These are phyloP conservation scores for Drechslerella dactyloides DNA, from an alignment of 2,329 filamentous ascomycete species.

Conservation along the genomic window DNA sequence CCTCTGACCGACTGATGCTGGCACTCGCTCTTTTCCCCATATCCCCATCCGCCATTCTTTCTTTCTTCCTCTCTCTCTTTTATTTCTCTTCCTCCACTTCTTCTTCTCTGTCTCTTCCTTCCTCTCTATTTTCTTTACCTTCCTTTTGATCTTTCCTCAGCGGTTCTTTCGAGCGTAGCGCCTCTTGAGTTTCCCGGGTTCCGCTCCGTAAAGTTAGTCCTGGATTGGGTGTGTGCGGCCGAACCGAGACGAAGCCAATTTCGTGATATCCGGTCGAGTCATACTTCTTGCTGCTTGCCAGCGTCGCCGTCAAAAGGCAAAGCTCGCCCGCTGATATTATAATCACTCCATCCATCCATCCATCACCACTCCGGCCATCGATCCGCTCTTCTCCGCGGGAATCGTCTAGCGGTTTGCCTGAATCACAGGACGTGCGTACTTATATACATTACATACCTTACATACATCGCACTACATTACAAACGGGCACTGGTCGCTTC, in stretches of 20 bases:
- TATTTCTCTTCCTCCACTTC: constrained; percentile 8
- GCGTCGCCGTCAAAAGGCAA: neutral
- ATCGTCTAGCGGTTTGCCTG: too few relatives aligned
- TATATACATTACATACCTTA: too few relatives aligned
- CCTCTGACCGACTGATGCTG: constrained; percentile 12
- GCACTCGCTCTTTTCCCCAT: constrained; percentile 9
- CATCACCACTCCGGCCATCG: too few relatives aligned
- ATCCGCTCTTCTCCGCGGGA: too few relatives aligned
- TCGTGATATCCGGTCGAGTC: constrained; percentile 14
- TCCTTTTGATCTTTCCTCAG: constrained; percentile 2
- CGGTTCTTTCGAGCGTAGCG: too few relatives aligned
- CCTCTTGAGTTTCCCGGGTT: neutral
- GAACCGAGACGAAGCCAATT: constrained; percentile 43
- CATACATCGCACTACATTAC: too few relatives aligned
- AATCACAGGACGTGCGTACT: too few relatives aligned
- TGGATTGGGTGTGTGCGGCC: neutral
- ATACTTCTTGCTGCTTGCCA: neutral
- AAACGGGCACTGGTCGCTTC: too few relatives aligned
- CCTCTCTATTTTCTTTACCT: neutral
- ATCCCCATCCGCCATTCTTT: constrained; percentile 10
- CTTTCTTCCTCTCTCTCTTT: constrained; percentile 7
- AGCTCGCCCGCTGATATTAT: too few relatives aligned
- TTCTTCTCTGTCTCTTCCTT: neutral
- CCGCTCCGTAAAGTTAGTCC: neutral
- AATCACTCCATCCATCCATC: too few relatives aligned